Percentiles rank a stretch among this genome's conserved stretches.
Evolutionary conservation across 2,329 filamentous ascomycete genomes (phyloP).

Genomic region (Colletotrichum agaves): DNA sequence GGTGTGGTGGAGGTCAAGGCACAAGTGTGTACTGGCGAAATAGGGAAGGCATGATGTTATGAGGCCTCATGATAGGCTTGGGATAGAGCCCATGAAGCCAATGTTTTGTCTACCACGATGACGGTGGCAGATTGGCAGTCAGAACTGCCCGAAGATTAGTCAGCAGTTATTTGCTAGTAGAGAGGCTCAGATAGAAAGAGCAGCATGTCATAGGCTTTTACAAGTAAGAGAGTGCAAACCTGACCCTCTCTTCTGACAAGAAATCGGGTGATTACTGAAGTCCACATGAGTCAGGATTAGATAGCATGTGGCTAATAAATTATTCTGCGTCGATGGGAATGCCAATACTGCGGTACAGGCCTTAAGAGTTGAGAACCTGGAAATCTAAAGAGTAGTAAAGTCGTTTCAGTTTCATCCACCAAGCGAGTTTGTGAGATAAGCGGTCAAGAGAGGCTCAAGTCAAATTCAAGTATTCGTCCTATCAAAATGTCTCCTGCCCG

Average conservation of each 20-base stretch:
- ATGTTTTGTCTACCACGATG: not conserved
- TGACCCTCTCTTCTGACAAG: not conserved
- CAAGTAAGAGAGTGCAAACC: constrained; percentile 11
- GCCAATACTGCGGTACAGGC: not conserved
- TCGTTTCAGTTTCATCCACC: not conserved
- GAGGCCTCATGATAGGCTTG: constrained; percentile 26
- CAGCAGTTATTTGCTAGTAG: not conserved
- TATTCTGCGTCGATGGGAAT: not conserved
- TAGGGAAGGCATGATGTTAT: constrained; percentile 22
- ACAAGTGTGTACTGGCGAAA: constrained; percentile 7
- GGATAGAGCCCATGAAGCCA: constrained; percentile 16
- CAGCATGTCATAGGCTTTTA: constrained; percentile 10
- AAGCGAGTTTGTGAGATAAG: not conserved
- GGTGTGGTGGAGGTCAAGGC: not conserved
- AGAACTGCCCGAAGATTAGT: not conserved
- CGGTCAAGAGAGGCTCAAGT: not conserved
- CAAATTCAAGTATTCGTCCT: not conserved
- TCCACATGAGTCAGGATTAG: not conserved
- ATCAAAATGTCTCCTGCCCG: not conserved
- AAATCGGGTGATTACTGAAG: not conserved
- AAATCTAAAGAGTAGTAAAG: not conserved
- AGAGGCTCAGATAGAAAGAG: constrained; percentile 1
- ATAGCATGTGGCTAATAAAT: constrained; percentile 1
- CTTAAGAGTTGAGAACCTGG: not conserved
- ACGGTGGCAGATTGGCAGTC: not conserved